Evolutionary conservation across 306 rosid genomes (phyloP), one percentile per base, ranked within the genome.

Genomic region (Acacia confusa): DNA sequence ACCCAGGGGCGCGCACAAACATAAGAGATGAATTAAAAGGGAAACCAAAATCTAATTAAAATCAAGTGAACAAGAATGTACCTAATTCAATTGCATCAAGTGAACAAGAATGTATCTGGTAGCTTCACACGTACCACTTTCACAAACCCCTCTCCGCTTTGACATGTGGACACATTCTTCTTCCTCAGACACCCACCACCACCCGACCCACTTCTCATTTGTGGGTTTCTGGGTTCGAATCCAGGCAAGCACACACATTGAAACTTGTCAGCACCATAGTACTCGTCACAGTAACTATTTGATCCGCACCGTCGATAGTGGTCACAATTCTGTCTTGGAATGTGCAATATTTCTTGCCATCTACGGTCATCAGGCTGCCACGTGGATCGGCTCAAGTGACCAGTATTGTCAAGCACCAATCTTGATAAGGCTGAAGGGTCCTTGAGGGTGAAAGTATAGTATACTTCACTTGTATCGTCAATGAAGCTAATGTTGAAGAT

Each of bases 111-210:
- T 22, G 93, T 86, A 57, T 91, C 92, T 0, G 97, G 96, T 9
- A 87, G 83, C 82, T 91, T 91, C 75, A 90, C 88, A 53, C 47
- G 73, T 15, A 58, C 17, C 52, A 90, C 36, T 75, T 70, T 79
- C 82, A 88, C 88, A 45, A 94, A 94, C 40, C 96, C 96, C 41
- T 92, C 98, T 1, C 96, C 94, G 4, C 80, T 88, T 0, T 45
- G 4, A 60, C 98, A 94, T 76, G 89, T 90, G 20, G 88, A 87
- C 25, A 20, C 85, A 14, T 85, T 88, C 0, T 64, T 14, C 60
- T 75, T 86, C 76, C 91, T 86, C 34, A 81, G 76, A 52, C 98
- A 94, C 79, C 95, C 98, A 40, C 87, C 50, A 45, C 95, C 94
- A 40, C 86, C 87, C 14, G 34, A 22, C 65, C 63, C 63, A 1